Percentiles rank a stretch among this genome's conserved stretches.
Evolutionary conservation across 2,329 filamentous ascomycete species (phyloP).

Genomic region (Sodiomyces alkalinus): DNA sequence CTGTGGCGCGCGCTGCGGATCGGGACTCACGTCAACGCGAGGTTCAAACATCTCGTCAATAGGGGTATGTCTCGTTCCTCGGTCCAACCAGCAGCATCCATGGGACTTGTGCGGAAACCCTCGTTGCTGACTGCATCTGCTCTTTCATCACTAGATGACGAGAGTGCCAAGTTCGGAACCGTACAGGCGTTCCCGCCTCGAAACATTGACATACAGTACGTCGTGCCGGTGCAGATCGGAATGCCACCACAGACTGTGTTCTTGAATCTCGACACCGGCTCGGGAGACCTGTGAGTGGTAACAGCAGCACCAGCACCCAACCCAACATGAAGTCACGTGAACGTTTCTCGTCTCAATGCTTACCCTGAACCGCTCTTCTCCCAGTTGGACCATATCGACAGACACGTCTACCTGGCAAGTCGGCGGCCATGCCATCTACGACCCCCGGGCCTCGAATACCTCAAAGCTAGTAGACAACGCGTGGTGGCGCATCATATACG

Average conservation of each 20-base stretch:
- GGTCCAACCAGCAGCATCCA: background rate
- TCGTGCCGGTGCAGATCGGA: constrained; percentile 49
- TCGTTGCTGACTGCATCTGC: background rate
- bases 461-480: constrained; percentile 22
- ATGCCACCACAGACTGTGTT: constrained; percentile 38
- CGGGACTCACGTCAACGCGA: constrained; percentile 11
- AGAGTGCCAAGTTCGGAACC: constrained; percentile 9
- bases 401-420: constrained; percentile 32
- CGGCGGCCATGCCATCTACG: constrained; percentile 41
- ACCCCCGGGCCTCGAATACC: constrained; percentile 26
- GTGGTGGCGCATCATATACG: constrained; percentile 47
- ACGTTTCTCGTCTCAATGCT: no score
- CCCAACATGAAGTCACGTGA: no score
- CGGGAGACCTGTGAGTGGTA: constrained; percentile 32
- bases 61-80: background rate
- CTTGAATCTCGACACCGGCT: constrained; percentile 54
- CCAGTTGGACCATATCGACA: constrained; percentile 55
- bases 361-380: no score
- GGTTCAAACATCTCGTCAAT: constrained; percentile 9
- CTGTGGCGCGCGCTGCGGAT: constrained; percentile 12
- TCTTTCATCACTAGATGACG: constrained; percentile 5
- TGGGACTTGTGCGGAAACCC: no score
- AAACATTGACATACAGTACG: constrained; percentile 37
- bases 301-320: no score
- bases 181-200: constrained; percentile 13